Base-by-base conservation (phyloP, 306 rosid genomes). In the Cercis canadensis region DNA sequence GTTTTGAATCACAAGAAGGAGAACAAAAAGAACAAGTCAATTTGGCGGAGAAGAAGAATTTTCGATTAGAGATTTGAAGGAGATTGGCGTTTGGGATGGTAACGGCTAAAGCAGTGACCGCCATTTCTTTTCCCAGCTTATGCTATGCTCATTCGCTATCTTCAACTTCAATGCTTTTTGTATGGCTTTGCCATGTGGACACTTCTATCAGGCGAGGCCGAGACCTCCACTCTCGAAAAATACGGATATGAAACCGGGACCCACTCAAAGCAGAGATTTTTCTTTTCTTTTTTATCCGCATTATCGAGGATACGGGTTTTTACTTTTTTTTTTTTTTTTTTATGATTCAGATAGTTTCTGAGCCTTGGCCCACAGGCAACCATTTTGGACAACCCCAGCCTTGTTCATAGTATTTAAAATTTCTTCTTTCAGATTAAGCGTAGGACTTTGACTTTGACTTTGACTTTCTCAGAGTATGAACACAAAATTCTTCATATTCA, bases 121-220 rank as follows among this genome's bases (percentile, higher is more conserved):
- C 86, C 98, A 93, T 90, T 78, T 75, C 67, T 52, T 37, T 45
- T 60, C 57, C 16, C n/a, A 19, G 15, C 53, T 55, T 12, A 11
- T 31, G 72, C 72, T 75, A 70, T 78, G 43, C 75, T 72, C 39
- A 19, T 24, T 1, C 29, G 29, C 31, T 52, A 36, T 32, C 21
- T 8, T 46, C 55, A 40, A 44, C 24, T 15, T 54, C 21, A 36
- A 11, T 15, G n/a, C 12, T 41, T 46, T 65, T 64, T 63, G 72
- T 77, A 56, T 62, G 80, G 83, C 63, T 78, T 45, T 15, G 69
- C n/a, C 29, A 59, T 5, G 7, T 44, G 14, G 29, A 24, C 3
- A 24, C 3, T 24, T 24, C 29, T 24, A 24, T 24, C 29, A 24
- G 3, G 29, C 29, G n/a, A n/a, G n/a, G n/a, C n/a, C n/a, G n/a